Evolutionary conservation across 108 stramenopile species (phyloP).

Genomic region (Craspedostauros australis): DNA sequence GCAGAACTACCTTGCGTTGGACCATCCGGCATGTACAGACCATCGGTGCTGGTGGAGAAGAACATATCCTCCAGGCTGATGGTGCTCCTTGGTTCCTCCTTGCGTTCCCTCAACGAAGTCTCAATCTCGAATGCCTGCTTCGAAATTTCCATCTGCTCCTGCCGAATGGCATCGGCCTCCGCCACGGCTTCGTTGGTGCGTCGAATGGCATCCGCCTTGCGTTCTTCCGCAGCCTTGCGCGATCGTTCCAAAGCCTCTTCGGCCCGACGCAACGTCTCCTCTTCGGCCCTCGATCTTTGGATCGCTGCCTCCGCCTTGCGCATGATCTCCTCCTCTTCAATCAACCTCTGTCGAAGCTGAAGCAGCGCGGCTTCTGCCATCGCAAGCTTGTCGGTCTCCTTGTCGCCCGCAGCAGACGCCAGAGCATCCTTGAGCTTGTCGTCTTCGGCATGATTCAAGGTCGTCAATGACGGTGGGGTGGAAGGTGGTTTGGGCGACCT

Average conservation of each 20-base stretch:
- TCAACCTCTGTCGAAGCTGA: neutral
- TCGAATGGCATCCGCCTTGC: conserved; percentile 9
- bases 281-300: neutral
- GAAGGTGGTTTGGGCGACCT: conserved; percentile 2
- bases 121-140: neutral
- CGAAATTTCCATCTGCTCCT: neutral
- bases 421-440: neutral
- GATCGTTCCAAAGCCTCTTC: conserved; percentile 17
- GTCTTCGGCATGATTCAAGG: neutral
- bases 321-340: conserved; percentile 6
- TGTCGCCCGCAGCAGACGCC: too few species aligned
- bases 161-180: neutral
- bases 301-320: conserved; percentile 13
- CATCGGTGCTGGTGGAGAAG: neutral
- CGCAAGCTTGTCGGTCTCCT: too few species aligned
- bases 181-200: neutral
- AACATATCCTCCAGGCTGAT: neutral
- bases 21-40: neutral
- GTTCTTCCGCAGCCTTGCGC: conserved; percentile 19
- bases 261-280: conserved; percentile 1
- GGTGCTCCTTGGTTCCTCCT: neutral
- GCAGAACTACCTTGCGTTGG: neutral
- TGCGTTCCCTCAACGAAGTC: neutral
- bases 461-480: conserved; percentile 5
- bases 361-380: conserved; percentile 8